phyloP scores from a whole-genome alignment of 1,284 basidiomycete genomes.

The Sanghuangporus baumii region DNA sequence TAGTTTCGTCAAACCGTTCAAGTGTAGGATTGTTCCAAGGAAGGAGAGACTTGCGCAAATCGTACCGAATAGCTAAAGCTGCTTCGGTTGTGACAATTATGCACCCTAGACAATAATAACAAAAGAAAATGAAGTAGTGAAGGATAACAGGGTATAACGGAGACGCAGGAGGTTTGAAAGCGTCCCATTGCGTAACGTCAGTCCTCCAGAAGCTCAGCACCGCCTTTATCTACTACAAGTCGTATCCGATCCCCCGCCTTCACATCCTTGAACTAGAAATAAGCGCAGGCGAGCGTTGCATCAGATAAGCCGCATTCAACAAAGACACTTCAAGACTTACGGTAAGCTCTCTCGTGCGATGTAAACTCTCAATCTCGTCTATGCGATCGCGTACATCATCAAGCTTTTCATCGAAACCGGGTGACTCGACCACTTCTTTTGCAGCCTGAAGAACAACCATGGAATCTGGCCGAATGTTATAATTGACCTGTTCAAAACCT shows the following conservation, averaged over 20 bases:
- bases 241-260: conserved; percentile 50
- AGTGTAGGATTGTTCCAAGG: conserved; percentile 9
- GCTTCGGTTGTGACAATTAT: background rate
- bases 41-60: background rate
- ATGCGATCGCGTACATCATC: conserved; percentile 67
- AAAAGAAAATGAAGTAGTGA: background rate
- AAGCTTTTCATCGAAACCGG: conserved; percentile 69
- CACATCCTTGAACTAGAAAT: conserved; percentile 58
- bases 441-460: conserved; percentile 69
- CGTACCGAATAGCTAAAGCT: background rate
- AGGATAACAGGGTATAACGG: background rate
- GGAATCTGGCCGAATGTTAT: conserved; percentile 76
- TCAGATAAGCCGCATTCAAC: background rate
- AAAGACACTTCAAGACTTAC: conserved; percentile 34
- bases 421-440: conserved; percentile 59
- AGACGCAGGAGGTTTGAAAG: background rate
- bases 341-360: conserved; percentile 65
- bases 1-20: conserved; percentile 1
- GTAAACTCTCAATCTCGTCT: conserved; percentile 69
- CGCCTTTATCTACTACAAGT: conserved; percentile 58
- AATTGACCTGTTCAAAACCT: conserved; percentile 47
- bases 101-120: no score
- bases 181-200: background rate
- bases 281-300: background rate
- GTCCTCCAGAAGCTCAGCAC: conserved; percentile 29